These are phyloP conservation scores for Dunaliella primolecta DNA, from an alignment of 139 green algal species.

Conservation along the genomic window DNA sequence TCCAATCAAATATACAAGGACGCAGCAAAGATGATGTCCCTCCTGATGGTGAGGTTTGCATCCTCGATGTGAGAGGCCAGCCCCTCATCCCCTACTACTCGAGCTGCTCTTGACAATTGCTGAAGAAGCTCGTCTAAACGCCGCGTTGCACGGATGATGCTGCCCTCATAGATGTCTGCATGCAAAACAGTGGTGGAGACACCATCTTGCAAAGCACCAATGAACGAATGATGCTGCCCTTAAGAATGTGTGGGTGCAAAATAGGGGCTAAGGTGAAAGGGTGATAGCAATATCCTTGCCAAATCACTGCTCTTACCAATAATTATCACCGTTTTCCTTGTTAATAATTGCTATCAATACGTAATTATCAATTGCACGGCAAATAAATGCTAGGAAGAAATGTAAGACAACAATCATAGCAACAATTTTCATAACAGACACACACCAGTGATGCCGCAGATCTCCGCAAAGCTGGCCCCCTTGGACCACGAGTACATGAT, in stretches of 20 bases:
- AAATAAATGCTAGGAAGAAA: too few species aligned
- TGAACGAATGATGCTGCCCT: too few species aligned
- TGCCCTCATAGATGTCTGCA: constrained; percentile 93
- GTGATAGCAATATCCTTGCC: too few species aligned
- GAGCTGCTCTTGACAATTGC: constrained; percentile 71
- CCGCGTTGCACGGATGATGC: constrained; percentile 79
- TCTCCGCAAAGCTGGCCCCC: constrained; percentile 56
- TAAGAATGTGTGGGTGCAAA: too few species aligned
- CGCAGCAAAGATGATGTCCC: constrained; percentile 93
- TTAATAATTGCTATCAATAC: too few species aligned
- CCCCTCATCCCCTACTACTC: constrained; percentile 71
- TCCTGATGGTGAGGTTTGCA: constrained; percentile 65
- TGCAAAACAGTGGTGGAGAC: background rate
- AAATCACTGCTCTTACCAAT: too few species aligned
- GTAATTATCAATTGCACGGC: too few species aligned
- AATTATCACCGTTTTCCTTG: too few species aligned
- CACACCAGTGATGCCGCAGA: constrained; percentile 41
- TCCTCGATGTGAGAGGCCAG: constrained; percentile 74
- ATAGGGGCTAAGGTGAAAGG: too few species aligned
- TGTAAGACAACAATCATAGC: too few species aligned
- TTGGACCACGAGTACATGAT: constrained; percentile 78
- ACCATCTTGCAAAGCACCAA: too few species aligned
- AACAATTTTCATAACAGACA: too few species aligned
- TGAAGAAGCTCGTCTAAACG: constrained; percentile 91
- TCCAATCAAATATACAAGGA: constrained; percentile 87